Evolutionary conservation across 495 filamentous ascomycete genomes (phyloP), one percentile per base, ranked within the genome.

Genomic region (Lepidopterella palustris): DNA sequence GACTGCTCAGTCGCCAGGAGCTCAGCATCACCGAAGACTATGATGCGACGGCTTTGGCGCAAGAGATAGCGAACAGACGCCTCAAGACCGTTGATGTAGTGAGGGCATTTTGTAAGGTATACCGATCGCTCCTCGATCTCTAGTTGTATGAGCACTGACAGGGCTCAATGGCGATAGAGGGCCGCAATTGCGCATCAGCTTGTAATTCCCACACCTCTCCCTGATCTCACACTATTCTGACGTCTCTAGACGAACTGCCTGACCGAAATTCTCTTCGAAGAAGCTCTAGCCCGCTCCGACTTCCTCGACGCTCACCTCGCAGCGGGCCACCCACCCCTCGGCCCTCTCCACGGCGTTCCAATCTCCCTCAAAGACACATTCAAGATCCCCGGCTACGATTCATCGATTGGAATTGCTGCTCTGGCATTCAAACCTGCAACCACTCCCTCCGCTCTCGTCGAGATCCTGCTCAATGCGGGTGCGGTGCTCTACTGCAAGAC

Each of bases 41-140:
- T 66, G 73, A 81, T 63, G 78, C 84, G 0, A 76, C 75, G 2
- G 74, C 71, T 11, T 69, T 86, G 18, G 65, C 81, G 6, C 58
- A 70, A 5, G 75, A 70, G 13, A 83, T 87, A 21, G 70, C 69
- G 4, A 69, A 59, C 5, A 70, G 75, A n/a, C 68, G 68, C 54
- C 73, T 80, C 55, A 84, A 74, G 29, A 74, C 78, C 26, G 68
- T 80, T 25, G 80, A 84, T 54, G 82, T 85, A 21, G 74, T 76
- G 11, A 72, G 67, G 27, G 81, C 77, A n/a, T 86, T 86, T 66
- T 83, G 80, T 68, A 87, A 87, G 73, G 77, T 80, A 58, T 13
- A 55, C 25, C 23, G 45, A 48, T 45, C 42, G 50, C 11, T 10
- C 35, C 20, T 15, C 24, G 31, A 24, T 29, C 50, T 5, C 23